Evolutionary conservation across 23 red algal genomes (phyloP).

Genomic region (Gracilaria domingensis): DNA sequence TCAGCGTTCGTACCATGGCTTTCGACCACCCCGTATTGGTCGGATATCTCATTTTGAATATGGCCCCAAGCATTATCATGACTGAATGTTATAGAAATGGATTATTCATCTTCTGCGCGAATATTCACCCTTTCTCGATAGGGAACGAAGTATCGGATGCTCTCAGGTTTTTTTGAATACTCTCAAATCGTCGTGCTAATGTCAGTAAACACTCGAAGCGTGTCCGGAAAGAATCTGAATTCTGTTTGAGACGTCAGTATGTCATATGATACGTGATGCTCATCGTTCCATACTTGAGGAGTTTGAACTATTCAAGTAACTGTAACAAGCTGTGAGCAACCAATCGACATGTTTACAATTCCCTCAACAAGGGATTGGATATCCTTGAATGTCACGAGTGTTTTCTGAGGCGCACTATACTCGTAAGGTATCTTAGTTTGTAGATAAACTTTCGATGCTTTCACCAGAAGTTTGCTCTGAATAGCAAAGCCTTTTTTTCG

Average conservation of each 20-base stretch:
- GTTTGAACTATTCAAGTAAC: constrained; percentile 33
- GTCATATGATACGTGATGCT: constrained; percentile 44
- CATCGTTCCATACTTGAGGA: constrained; percentile 61
- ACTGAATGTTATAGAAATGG: constrained; percentile 44
- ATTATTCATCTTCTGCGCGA: constrained; percentile 56
- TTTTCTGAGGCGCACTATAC: constrained; percentile 43
- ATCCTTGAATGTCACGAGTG: constrained; percentile 30
- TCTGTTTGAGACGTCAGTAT: constrained; percentile 17
- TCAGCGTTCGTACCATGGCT: constrained; percentile 29
- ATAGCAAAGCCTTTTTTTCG: constrained; percentile 5
- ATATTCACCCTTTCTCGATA: constrained; percentile 46
- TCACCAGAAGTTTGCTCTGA: constrained; percentile 18
- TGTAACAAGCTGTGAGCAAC: constrained; percentile 16
- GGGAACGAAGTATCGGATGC: constrained; percentile 56
- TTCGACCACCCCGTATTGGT: constrained; percentile 46
- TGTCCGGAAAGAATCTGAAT: constrained; percentile 46
- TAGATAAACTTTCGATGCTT: constrained; percentile 32
- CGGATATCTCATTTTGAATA: constrained; percentile 21
- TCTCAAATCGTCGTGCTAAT: constrained; percentile 6
- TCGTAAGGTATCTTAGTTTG: constrained; percentile 56
- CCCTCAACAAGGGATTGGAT: background rate
- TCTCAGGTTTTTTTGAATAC: constrained; percentile 34
- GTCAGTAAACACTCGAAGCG: constrained; percentile 48
- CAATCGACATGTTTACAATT: constrained; percentile 34
- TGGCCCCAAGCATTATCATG: constrained; percentile 71